These are phyloP conservation scores for Ganoderma multipileum DNA, from an alignment of 1,284 basidiomycete genomes.

Conservation along the genomic window DNA sequence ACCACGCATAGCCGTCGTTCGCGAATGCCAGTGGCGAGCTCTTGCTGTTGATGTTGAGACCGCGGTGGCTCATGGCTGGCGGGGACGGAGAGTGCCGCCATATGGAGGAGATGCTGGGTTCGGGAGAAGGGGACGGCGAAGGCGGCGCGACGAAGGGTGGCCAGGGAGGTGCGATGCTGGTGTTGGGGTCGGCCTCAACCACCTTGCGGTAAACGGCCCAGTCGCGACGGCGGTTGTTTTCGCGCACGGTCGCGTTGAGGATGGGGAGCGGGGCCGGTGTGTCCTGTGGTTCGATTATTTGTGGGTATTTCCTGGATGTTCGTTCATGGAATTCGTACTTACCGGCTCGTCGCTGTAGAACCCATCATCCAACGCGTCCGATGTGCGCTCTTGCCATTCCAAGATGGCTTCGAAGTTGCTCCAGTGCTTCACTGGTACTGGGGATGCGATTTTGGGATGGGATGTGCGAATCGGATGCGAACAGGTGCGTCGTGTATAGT, in stretches of 20 bases:
- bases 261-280: neutral
- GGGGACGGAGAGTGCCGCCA: neutral
- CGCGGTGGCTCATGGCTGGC: neutral
- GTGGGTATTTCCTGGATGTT: neutral
- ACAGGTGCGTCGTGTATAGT: neutral
- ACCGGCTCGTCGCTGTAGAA: conserved; percentile 1
- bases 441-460: neutral
- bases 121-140: neutral
- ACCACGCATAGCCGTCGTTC: conserved; percentile 1
- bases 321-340: neutral
- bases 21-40: neutral
- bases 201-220: conserved; percentile 7
- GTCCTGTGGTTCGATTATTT: neutral
- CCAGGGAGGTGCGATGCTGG: conserved; percentile 7
- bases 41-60: neutral
- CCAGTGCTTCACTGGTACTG: conserved; percentile 1
- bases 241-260: conserved; percentile 1
- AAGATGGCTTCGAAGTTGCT: conserved; percentile 7
- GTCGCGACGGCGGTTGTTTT: neutral
- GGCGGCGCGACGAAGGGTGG: conserved; percentile 4
- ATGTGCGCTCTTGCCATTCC: conserved; percentile 3
- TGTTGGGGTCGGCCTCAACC: conserved; percentile 3
- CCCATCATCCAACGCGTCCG: neutral
- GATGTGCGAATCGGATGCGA: neutral
- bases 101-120: neutral